Evolutionary conservation across 2,329 filamentous ascomycete species (phyloP).

Genomic region (Coleophoma cylindrospora): DNA sequence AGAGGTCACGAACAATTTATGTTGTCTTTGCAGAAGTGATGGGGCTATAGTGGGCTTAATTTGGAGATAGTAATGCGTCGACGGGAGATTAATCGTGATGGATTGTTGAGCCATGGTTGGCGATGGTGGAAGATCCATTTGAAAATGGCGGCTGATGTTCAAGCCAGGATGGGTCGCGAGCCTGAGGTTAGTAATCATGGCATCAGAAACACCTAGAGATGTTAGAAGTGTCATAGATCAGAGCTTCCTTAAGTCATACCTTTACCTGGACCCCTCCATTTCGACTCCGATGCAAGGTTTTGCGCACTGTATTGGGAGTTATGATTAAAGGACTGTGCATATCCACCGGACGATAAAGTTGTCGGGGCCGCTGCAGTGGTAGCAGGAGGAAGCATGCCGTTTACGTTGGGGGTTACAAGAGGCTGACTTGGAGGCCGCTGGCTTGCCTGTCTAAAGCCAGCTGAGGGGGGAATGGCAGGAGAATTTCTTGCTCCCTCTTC

Average conservation of each 20-base stretch:
- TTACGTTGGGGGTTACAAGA: conserved; percentile 17
- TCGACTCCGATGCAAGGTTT: conserved; percentile 34
- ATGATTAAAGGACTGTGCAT: conserved; percentile 24
- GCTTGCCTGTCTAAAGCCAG: conserved; percentile 20
- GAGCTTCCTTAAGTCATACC: conserved; percentile 29
- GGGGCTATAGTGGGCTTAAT: conserved; percentile 62
- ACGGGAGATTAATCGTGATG: conserved; percentile 64
- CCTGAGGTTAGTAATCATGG: conserved; percentile 62
- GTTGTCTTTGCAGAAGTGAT: conserved; percentile 61
- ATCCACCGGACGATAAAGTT: conserved; percentile 15
- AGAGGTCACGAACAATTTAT: conserved; percentile 70
- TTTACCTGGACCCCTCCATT: conserved; percentile 38
- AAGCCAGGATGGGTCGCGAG: conserved; percentile 65
- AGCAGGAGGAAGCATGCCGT: conserved; percentile 24
- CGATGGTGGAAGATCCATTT: conserved; percentile 61
- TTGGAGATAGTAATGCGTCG: conserved; percentile 65
- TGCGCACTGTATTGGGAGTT: conserved; percentile 21
- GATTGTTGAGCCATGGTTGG: conserved; percentile 65
- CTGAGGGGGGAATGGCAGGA: conserved; percentile 15
- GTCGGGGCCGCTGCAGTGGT: conserved; percentile 14
- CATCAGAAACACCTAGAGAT: conserved; percentile 47
- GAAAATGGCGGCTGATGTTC: conserved; percentile 54
- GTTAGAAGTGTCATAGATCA: conserved; percentile 13
- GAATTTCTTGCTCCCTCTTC: conserved; percentile 25
- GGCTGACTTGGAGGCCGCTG: conserved; percentile 34